These are phyloP conservation scores for Xylaria sp. DNA, from an alignment of 495 filamentous ascomycete genomes.

Conservation along the genomic window DNA sequence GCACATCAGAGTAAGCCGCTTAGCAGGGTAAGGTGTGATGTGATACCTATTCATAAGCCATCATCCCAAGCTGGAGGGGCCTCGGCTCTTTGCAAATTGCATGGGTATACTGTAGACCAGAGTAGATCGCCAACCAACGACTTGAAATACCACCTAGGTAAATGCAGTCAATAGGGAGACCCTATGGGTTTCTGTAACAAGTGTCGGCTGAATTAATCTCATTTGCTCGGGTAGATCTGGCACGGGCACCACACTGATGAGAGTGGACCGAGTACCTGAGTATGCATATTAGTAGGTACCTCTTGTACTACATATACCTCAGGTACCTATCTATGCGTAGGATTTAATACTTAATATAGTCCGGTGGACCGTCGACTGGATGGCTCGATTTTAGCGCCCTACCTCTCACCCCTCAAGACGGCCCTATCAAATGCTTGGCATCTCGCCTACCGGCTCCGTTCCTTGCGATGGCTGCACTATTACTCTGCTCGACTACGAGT, in stretches of 20 bases:
- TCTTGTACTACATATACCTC: too few relatives aligned
- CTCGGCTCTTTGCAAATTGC: slow-evolving; percentile 4
- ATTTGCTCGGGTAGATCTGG: slow-evolving; percentile 17
- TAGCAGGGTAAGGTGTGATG: slow-evolving; percentile 13
- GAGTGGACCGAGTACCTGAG: slow-evolving; percentile 2
- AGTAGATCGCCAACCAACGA: background rate
- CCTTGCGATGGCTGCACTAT: background rate
- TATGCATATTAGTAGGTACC: too few relatives aligned
- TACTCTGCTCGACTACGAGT: too few relatives aligned
- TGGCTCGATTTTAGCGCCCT: slow-evolving; percentile 1
- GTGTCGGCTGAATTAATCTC: background rate
- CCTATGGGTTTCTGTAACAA: background rate
- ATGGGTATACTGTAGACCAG: too few relatives aligned
- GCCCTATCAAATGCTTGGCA: slow-evolving; percentile 5
- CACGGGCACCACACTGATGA: background rate
- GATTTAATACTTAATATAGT: background rate
- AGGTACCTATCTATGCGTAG: too few relatives aligned
- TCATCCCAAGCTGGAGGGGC: background rate
- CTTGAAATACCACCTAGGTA: background rate
- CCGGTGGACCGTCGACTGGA: slow-evolving; percentile 4
- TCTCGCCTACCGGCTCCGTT: background rate
- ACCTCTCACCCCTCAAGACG: background rate
- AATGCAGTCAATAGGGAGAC: too few relatives aligned
- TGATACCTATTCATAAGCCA: slow-evolving; percentile 10
- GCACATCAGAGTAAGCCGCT: background rate